Evolutionary conservation across 2,329 filamentous ascomycete species (phyloP).

Genomic region (Ophiostoma sp.): DNA sequence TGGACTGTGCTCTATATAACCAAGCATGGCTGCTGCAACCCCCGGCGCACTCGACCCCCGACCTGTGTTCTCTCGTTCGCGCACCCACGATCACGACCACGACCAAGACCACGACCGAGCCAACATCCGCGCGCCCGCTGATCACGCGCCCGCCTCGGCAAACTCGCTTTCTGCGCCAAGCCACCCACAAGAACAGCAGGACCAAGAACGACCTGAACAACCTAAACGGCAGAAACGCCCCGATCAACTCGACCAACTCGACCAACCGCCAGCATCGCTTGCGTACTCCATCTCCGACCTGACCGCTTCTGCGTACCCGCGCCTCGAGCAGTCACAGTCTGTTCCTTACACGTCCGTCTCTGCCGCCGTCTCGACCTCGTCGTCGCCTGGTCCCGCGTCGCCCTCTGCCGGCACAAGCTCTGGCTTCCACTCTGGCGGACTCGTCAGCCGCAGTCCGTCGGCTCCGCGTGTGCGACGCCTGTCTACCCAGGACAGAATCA

Average conservation of each 20-base stretch:
- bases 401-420: constrained; percentile 13
- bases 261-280: not conserved
- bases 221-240: not conserved
- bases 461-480: constrained; percentile 25
- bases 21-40: not conserved
- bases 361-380: constrained; percentile 2
- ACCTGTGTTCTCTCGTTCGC: not conserved
- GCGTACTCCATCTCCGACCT: not conserved
- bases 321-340: not conserved
- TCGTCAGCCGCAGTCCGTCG: constrained; percentile 14
- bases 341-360: not conserved
- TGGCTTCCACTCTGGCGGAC: not conserved
- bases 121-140: not conserved
- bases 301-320: not conserved
- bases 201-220: not conserved
- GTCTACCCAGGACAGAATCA: constrained; percentile 33
- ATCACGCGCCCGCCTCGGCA: not conserved
- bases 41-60: not conserved
- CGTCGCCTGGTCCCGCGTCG: not conserved
- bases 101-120: not conserved
- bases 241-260: not conserved
- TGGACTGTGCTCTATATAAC: not conserved
- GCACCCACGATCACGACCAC: not conserved
- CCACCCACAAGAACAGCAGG: not conserved
- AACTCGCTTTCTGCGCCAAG: not conserved